Percentiles rank a stretch among this genome's conserved stretches.
phyloP scores from a whole-genome alignment of 495 filamentous ascomycete genomes.

The Trichoderma parareesei region DNA sequence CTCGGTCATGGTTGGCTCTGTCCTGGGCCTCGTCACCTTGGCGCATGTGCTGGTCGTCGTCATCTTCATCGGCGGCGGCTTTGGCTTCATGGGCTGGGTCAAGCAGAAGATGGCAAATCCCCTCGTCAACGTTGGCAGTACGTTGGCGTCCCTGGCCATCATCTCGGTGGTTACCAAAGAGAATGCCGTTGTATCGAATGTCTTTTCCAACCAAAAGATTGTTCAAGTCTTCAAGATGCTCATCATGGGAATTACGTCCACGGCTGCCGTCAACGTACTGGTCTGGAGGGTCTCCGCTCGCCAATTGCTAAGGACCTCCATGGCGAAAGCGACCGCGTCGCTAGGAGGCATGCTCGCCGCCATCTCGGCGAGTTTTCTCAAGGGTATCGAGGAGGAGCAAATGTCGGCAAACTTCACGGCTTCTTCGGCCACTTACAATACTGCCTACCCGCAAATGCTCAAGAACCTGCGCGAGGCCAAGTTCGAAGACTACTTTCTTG shows the following conservation, averaged over 20 bases:
- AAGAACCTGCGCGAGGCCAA: slow-evolving; percentile 83
- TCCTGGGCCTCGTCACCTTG: slow-evolving; percentile 54
- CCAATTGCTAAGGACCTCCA: slow-evolving; percentile 61
- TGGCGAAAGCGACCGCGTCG: slow-evolving; percentile 66
- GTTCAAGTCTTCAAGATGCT: slow-evolving; percentile 87
- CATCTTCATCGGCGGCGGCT: slow-evolving; percentile 79
- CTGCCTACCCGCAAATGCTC: slow-evolving; percentile 61
- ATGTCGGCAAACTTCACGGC: slow-evolving; percentile 50
- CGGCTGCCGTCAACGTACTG: slow-evolving; percentile 65
- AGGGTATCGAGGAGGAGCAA: slow-evolving; percentile 73
- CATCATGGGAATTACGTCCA: slow-evolving; percentile 73
- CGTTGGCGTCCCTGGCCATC: slow-evolving; percentile 76
- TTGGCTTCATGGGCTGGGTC: slow-evolving; percentile 87
- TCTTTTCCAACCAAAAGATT: slow-evolving; percentile 75
- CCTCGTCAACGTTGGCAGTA: slow-evolving; percentile 84
- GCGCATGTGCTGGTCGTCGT: slow-evolving; percentile 77
- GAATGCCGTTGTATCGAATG: slow-evolving; percentile 69
- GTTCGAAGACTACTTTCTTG: slow-evolving; percentile 78
- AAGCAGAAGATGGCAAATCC: slow-evolving; percentile 84
- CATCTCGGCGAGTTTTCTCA: slow-evolving; percentile 79
- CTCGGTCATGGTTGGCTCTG: slow-evolving; percentile 64
- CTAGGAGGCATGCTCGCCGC: slow-evolving; percentile 73
- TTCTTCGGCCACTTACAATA: slow-evolving; percentile 56
- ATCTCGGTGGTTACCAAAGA: slow-evolving; percentile 93
- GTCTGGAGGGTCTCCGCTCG: slow-evolving; percentile 79